Evolutionary conservation across 345 rosid species (phyloP), one percentile per base, ranked within the genome.

Genomic region (Murraya paniculata): DNA sequence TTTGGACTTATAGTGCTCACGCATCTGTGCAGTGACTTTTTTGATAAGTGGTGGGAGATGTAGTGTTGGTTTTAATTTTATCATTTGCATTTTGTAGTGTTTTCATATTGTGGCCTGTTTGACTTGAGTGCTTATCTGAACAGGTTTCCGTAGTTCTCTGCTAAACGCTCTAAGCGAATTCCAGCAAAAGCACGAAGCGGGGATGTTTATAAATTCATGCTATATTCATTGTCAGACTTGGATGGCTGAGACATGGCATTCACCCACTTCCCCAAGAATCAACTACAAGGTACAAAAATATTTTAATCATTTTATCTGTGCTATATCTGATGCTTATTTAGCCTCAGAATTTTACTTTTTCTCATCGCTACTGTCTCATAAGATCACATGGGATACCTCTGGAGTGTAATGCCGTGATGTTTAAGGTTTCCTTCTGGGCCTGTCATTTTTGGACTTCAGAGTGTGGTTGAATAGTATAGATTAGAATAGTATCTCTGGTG

Each of bases 171-270:
- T 93, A 2, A 77, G 78, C 53, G 77, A 79, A 68, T 84, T 88
- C 85, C 86, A 81, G 84, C 79, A 87, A 85, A 82, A 53, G 22
- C 76, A 81, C 74, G 86, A 73, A 60, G 87, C 82, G 10, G 98
- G 95, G 18, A 71, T 91, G 87, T 95, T 91, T 86, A 85, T 93
- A 87, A 88, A 93, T 82, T 93, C 99, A 8, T 95, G 99, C 84
- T 95, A 70, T 85, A 71, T 80, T 81, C 97, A 92, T 81, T 91
- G 97, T 86, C 99, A 93, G 80, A 89, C 96, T 75, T 81, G 77
- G 84, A 38, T 72, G 82, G 24, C 87, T 71, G 85, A 82, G 77
- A 89, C 95, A 41, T 95, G 99, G 97, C 94, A 92, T 82, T 91
- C 91, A 35, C 85, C 85, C 55, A 79, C 33, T 78, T 91, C 99